phyloP scores from a whole-genome alignment of 306 rosid genomes.

The Vigna radiata region DNA sequence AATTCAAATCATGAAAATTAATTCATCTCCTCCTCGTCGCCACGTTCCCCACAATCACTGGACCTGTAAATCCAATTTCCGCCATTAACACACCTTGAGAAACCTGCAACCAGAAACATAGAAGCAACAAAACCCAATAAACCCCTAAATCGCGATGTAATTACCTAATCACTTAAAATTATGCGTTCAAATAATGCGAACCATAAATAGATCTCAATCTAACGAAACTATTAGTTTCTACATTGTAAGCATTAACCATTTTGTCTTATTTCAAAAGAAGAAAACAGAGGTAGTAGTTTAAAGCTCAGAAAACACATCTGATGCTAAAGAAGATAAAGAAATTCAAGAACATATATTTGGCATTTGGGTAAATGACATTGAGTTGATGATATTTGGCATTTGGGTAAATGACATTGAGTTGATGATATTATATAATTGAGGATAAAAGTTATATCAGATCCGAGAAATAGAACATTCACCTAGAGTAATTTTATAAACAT shows the following conservation, averaged over 20 bases:
- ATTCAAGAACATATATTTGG: neutral
- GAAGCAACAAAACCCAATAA: too few relatives aligned
- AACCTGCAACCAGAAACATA: too few relatives aligned
- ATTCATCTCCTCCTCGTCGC: too few relatives aligned
- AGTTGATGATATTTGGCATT: neutral
- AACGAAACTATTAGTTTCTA: neutral
- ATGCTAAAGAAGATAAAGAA: constrained; percentile 55
- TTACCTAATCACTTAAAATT: constrained; percentile 10
- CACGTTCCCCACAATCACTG: too few relatives aligned
- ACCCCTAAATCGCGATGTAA: constrained; percentile 48
- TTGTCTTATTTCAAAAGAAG: constrained; percentile 59
- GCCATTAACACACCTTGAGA: too few relatives aligned
- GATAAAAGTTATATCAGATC: constrained; percentile 3
- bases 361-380: constrained; percentile 6
- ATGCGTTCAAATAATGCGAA: neutral
- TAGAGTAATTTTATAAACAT: neutral
- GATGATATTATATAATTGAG: neutral
- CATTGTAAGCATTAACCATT: constrained; percentile 6
- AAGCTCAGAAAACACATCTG: constrained; percentile 55
- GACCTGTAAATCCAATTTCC: too few relatives aligned
- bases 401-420: neutral
- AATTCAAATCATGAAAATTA: too few relatives aligned
- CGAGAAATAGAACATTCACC: neutral
- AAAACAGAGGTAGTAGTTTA: constrained; percentile 58
- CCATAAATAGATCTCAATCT: neutral